Percentiles rank a stretch among this genome's conserved stretches.
Evolutionary conservation across 2,329 filamentous ascomycete genomes (phyloP).

Genomic region (Kalaharituber pfeilii): DNA sequence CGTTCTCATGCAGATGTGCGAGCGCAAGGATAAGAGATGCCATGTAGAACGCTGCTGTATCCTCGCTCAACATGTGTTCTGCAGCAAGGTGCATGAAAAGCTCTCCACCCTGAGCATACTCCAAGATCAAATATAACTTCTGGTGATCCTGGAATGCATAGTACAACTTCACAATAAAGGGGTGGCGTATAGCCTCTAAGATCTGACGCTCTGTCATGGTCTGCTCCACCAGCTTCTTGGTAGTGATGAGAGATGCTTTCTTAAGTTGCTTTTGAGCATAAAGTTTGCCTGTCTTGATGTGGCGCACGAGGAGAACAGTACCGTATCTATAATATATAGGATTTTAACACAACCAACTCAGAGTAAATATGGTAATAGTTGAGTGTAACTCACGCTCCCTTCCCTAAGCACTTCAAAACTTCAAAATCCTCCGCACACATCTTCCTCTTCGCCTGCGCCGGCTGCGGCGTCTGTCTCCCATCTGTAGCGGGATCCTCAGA

Average conservation of each 20-base stretch:
- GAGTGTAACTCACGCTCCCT: constrained; percentile 49
- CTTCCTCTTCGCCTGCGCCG: constrained; percentile 44
- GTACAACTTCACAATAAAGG: constrained; percentile 94
- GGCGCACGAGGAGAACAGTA: constrained; percentile 84
- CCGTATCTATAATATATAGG: constrained; percentile 38
- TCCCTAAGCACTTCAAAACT: constrained; percentile 76
- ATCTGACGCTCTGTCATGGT: constrained; percentile 94
- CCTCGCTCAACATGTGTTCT: constrained; percentile 88
- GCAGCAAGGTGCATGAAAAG: constrained; percentile 87
- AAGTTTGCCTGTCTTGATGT: constrained; percentile 67
- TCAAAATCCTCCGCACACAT: constrained; percentile 88
- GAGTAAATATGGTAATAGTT: not conserved
- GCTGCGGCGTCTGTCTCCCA: constrained; percentile 15
- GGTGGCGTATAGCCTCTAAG: constrained; percentile 84
- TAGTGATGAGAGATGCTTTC: constrained; percentile 85
- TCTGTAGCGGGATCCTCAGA: not conserved
- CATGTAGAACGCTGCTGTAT: constrained; percentile 90
- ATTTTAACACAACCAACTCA: not conserved
- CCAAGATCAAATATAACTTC: constrained; percentile 90
- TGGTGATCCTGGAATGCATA: constrained; percentile 98
- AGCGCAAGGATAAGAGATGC: constrained; percentile 91
- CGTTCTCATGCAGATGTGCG: constrained; percentile 75
- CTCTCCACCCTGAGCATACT: constrained; percentile 94
- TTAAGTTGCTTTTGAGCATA: constrained; percentile 98
- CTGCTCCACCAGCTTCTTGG: constrained; percentile 91